Conservation (phyloP, 495 filamentous ascomycete species). For the Paragyromitra xinjiangensis region DNA sequence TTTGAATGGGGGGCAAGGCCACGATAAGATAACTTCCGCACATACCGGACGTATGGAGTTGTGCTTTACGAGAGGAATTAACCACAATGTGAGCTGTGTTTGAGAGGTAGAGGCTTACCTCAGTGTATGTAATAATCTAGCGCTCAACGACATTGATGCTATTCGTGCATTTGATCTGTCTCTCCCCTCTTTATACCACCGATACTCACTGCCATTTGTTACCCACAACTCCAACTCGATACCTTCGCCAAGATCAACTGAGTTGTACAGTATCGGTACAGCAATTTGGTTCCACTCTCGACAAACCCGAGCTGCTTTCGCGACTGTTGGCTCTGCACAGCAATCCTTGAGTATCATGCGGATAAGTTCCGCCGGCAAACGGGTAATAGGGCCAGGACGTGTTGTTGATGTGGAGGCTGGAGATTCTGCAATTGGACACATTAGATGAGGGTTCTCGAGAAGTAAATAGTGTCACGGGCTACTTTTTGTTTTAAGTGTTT, state of each 20-base stretch:
- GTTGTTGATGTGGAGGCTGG: constrained; percentile 27
- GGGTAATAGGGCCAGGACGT: constrained; percentile 41
- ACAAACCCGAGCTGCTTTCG: constrained; percentile 44
- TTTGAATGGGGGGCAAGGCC: constrained; percentile 40
- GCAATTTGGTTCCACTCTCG: constrained; percentile 48
- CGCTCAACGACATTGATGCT: constrained; percentile 46
- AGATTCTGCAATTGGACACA: constrained; percentile 9
- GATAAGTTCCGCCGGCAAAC: constrained; percentile 43
- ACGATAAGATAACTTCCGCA: constrained; percentile 45
- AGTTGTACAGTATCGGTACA: constrained; percentile 39
- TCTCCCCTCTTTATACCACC: constrained; percentile 38
- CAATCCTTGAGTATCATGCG: constrained; percentile 50
- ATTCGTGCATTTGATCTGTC: constrained; percentile 45
- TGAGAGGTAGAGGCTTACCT: constrained; percentile 33
- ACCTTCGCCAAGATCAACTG: constrained; percentile 46
- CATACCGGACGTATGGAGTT: constrained; percentile 44
- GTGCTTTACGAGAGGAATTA: constrained; percentile 35
- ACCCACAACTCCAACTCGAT: constrained; percentile 46
- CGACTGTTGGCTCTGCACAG: constrained; percentile 45
- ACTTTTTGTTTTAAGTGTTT: constrained; percentile 37
- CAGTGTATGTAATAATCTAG: constrained; percentile 40
- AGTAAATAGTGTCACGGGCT: constrained; percentile 13
- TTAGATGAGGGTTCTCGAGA: constrained; percentile 14
- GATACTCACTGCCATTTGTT: constrained; percentile 44
- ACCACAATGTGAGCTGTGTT: neutral